Evolutionary conservation across 257 asterid species (phyloP).

Genomic region (Thymus mandschuricus): DNA sequence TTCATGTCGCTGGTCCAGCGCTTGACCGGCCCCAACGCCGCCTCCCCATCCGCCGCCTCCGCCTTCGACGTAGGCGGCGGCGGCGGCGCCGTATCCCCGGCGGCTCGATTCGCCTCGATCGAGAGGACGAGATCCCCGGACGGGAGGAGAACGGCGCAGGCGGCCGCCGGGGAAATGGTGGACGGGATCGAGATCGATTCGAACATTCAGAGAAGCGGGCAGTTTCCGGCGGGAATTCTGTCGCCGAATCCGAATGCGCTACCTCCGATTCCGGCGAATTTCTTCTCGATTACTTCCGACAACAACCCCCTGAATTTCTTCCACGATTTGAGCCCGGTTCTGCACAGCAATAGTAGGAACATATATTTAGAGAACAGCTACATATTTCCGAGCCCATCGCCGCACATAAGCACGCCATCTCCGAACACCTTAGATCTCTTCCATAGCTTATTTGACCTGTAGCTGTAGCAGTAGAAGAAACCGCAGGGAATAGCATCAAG

Average conservation of each 20-base stretch:
- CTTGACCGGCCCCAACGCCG: slow-evolving; percentile 67
- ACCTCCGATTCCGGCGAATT: slow-evolving; percentile 68
- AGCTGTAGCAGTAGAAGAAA: slow-evolving; percentile 5
- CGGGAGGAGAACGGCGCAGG: slow-evolving; percentile 33
- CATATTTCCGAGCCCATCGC: slow-evolving; percentile 68
- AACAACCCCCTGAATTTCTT: slow-evolving; percentile 53
- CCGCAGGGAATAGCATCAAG: slow-evolving; percentile 1
- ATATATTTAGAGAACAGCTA: slow-evolving; percentile 44
- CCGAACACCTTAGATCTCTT: slow-evolving; percentile 77
- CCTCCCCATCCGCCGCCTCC: slow-evolving; percentile 26
- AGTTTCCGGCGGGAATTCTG: slow-evolving; percentile 72
- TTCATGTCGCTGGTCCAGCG: slow-evolving; percentile 95
- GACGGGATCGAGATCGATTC: slow-evolving; percentile 46
- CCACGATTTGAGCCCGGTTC: slow-evolving; percentile 72
- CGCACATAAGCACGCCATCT: slow-evolving; percentile 58
- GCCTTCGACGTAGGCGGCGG: slow-evolving; percentile 28
- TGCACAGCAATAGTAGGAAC: slow-evolving; percentile 47
- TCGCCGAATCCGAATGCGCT: slow-evolving; percentile 89
- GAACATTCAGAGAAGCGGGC: slow-evolving; percentile 45
- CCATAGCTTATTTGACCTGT: slow-evolving; percentile 62
- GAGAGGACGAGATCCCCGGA: slow-evolving; percentile 56
- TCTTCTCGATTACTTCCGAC: slow-evolving; percentile 70
- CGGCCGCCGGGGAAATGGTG: slow-evolving; percentile 7
- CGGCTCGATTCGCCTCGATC: slow-evolving; percentile 79
- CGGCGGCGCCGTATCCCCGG: slow-evolving; percentile 72